phyloP scores from a whole-genome alignment of 1,284 basidiomycete genomes.

The Tylopilus sp. region DNA sequence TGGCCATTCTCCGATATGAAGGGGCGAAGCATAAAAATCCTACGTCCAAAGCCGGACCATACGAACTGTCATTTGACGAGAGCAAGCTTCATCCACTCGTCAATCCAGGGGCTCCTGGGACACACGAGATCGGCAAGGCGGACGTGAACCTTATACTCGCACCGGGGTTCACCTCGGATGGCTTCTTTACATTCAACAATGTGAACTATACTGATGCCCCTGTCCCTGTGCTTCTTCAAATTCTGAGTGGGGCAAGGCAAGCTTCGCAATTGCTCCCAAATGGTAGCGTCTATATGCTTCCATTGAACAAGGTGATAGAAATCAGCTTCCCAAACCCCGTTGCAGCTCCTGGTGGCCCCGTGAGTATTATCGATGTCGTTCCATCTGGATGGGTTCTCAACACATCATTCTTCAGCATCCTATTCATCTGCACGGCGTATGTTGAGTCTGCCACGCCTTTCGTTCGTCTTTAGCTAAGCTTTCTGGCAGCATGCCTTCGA shows the following conservation, averaged over 20 bases:
- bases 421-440: constrained; percentile 35
- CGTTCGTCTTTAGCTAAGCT: not conserved
- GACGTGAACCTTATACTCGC: constrained; percentile 24
- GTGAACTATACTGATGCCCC: constrained; percentile 15
- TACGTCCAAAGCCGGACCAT: constrained; percentile 32
- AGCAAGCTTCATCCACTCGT: constrained; percentile 33
- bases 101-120: constrained; percentile 32
- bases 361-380: constrained; percentile 18
- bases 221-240: constrained; percentile 36
- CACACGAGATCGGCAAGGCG: constrained; percentile 26
- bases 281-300: constrained; percentile 33
- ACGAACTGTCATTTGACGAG: constrained; percentile 30
- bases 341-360: constrained; percentile 31
- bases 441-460: not conserved
- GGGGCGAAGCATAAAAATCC: constrained; percentile 44
- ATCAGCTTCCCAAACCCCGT: constrained; percentile 27
- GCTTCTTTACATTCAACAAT: constrained; percentile 11
- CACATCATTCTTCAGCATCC: constrained; percentile 23
- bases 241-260: constrained; percentile 35
- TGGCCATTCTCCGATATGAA: constrained; percentile 51
- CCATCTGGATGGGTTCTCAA: constrained; percentile 11
- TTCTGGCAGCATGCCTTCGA: not conserved
- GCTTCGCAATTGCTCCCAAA: constrained; percentile 27
- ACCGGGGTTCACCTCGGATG: constrained; percentile 2
- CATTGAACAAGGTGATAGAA: constrained; percentile 34